Evolutionary conservation across 139 green algal genomes (phyloP), one percentile per base, ranked within the genome.

Genomic region (Monoraphidium neglectum): DNA sequence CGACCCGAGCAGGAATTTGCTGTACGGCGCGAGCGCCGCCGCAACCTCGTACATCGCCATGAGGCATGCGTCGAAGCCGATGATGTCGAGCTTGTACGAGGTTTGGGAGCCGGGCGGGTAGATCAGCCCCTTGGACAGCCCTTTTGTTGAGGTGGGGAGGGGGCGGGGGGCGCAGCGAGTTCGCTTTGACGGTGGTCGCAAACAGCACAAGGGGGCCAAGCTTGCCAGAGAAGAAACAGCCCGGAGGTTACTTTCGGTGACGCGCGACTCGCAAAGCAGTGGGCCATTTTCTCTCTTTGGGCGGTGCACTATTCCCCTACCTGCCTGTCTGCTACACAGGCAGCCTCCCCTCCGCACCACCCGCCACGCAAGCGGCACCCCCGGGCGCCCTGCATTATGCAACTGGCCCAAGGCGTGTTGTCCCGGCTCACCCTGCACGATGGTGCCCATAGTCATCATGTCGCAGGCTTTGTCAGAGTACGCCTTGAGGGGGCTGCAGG

Each of bases 41-140:
- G 47, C 47, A 24, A 84, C 69, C 53, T 85, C 77, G 32, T 82
- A 85, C 70, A 77, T 81, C 2, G 70, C 33, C 84, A 89, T 89
- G 4, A 89, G 74, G 77, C 84, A 89, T 28, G 84, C 84, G 67
- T 87, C 84, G 70, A 89, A 89, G 33, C 84, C 84, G 28, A 89
- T 77, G 36, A 89, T 61, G 77, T 88, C 83, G 6, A 88, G 73
- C 73, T 80, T 37, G 73, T 73, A 24, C 18, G 43, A 12, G 8
- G 43, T 51, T 8, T 12, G 8, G 43, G 43, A 51, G 43, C 43
- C 43, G 43, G 43, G 43, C 0, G 35, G 33, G 60, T 74, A 43
- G 1, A 32, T 46, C 28, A 82, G 26, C 10, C 77, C 77, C 21
- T 5, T 53, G 32, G 46, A 23, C 23, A 78, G 30, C 4, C 69